A percentile compares a stretch with the other conserved stretches of the same genome.
Evolutionary conservation across 371 early-diverging fungal species (phyloP).

Genomic region (Mucor sp.): DNA sequence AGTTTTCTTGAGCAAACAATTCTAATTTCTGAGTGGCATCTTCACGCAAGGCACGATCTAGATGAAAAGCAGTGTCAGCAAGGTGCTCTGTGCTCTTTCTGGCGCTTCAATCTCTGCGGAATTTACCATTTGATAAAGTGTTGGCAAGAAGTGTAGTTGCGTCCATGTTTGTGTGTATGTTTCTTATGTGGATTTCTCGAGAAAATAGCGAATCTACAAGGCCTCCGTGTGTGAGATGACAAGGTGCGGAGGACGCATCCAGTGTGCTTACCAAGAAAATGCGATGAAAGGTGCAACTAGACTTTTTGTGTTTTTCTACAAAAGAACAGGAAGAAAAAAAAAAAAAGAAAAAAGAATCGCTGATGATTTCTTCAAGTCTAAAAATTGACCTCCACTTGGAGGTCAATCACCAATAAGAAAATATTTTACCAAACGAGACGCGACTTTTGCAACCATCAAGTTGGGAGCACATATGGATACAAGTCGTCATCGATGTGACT

Average conservation of each 20-base stretch:
- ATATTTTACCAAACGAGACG: neutral
- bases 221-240: neutral
- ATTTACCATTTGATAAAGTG: slow-evolving; percentile 73
- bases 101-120: neutral
- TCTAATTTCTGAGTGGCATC: slow-evolving; percentile 79
- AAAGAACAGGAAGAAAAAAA: neutral
- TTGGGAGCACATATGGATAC: neutral
- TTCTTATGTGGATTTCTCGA: slow-evolving; percentile 8
- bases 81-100: slow-evolving; percentile 28
- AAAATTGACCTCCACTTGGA: neutral
- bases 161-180: slow-evolving; percentile 50
- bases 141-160: slow-evolving; percentile 73
- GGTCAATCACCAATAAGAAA: slow-evolving; percentile 3
- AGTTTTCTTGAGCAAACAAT: slow-evolving; percentile 73
- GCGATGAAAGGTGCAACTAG: neutral
- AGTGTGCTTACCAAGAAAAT: neutral
- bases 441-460: neutral
- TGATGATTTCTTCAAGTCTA: neutral
- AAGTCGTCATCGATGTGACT: neutral
- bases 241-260: too few species aligned
- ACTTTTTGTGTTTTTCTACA: neutral
- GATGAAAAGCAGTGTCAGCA: slow-evolving; percentile 23
- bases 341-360: neutral
- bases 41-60: slow-evolving; percentile 61
- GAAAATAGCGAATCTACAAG: slow-evolving; percentile 2